Evolutionary conservation across 768 basidiomycete genomes (phyloP).

Genomic region (Lentinus brumalis): DNA sequence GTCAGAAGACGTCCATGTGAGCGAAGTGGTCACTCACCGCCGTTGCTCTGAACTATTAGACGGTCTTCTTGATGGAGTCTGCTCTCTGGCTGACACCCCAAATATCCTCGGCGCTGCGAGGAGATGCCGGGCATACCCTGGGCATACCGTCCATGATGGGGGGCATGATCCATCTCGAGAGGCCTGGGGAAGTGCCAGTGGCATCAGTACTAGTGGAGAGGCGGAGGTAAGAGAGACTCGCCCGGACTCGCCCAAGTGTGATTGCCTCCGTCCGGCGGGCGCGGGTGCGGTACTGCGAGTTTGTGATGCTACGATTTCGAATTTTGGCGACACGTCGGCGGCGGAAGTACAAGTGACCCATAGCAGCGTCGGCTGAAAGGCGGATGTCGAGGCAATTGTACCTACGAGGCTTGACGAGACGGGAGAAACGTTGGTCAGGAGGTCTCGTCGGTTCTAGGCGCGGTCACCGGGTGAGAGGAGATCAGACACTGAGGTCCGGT

Average conservation of each 20-base stretch:
- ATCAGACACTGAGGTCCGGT: not conserved
- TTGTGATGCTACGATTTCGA: not conserved
- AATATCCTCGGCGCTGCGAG: constrained; percentile 11
- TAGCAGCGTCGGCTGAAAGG: constrained; percentile 3
- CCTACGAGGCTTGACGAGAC: not conserved
- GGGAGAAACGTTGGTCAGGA: constrained; percentile 3
- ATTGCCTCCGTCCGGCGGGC: not conserved
- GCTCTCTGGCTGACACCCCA: not conserved
- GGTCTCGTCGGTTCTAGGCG: not conserved
- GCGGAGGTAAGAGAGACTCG: too few species aligned
- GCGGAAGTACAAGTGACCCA: not conserved
- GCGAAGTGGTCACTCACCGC: not conserved
- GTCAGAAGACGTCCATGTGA: constrained; percentile 10
- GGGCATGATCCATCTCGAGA: too few species aligned
- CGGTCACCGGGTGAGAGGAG: not conserved
- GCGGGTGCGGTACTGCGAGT: not conserved
- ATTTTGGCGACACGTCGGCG: too few species aligned
- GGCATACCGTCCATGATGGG: too few species aligned
- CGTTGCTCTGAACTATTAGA: constrained; percentile 1
- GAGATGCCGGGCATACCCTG: constrained; percentile 2
- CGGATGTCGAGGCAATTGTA: not conserved
- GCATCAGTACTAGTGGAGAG: too few species aligned
- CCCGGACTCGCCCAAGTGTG: too few species aligned
- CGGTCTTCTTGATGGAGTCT: constrained; percentile 2
- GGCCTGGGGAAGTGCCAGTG: too few species aligned